Evolutionary conservation across 192 early-diverging fungal species (phyloP).

Genomic region (Entomortierella lignicola): DNA sequence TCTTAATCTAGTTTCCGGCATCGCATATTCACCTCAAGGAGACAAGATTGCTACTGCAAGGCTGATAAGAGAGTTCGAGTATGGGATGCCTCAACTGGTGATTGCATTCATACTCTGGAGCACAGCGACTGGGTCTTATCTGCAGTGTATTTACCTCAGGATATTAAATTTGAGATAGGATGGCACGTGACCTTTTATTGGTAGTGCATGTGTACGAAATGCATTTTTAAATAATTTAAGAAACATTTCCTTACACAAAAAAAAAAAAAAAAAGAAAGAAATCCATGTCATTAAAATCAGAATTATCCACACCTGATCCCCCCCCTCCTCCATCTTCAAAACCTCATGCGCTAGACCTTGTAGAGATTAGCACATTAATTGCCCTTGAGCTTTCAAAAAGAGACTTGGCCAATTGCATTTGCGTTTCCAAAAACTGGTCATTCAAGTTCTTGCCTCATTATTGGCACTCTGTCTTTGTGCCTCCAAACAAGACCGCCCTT

Average conservation of each 20-base stretch:
- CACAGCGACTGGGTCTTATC: too few relatives aligned
- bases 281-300: neutral
- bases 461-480: slow-evolving; percentile 16
- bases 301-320: neutral
- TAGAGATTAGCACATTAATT: slow-evolving; percentile 25
- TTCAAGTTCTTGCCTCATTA: slow-evolving; percentile 16
- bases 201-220: too few relatives aligned
- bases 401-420: slow-evolving; percentile 29
- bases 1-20: neutral
- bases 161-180: too few relatives aligned
- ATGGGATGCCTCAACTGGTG: neutral
- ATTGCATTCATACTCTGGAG: neutral
- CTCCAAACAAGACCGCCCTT: neutral
- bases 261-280: too few relatives aligned
- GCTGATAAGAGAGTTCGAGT: neutral
- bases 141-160: too few relatives aligned
- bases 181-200: too few relatives aligned
- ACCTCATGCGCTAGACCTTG: slow-evolving; percentile 27
- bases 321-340: neutral
- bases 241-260: too few relatives aligned
- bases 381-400: slow-evolving; percentile 6
- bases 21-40: neutral
- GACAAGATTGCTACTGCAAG: neutral
- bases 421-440: slow-evolving; percentile 24
- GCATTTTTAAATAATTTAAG: too few relatives aligned